Percentiles rank a stretch among this genome's conserved stretches.
phyloP scores from a whole-genome alignment of 139 green algal species.

The Monoraphidium neglectum region DNA sequence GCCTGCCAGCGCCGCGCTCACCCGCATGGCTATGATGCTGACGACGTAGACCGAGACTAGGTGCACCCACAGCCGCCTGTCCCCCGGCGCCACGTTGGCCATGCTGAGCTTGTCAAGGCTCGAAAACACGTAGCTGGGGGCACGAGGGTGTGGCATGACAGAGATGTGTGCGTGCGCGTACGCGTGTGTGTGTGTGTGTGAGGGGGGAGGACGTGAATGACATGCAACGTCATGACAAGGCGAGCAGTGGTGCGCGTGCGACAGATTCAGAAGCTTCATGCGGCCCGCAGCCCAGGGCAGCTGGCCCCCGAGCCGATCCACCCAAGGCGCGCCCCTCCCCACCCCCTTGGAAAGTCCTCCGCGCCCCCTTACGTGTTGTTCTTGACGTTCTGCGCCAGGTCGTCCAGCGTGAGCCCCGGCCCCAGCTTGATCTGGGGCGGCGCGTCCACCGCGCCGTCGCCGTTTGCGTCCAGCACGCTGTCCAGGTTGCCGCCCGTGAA shows the following conservation, averaged over 20 bases:
- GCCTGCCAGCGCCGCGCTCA: constrained; percentile 3
- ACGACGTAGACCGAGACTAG: constrained; percentile 52
- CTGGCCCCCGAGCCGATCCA: too few relatives aligned
- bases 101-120: constrained; percentile 33
- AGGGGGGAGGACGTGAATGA: constrained; percentile 77
- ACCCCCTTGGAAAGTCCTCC: too few relatives aligned
- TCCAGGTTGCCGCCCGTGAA: constrained; percentile 25
- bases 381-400: background rate
- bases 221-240: too few relatives aligned
- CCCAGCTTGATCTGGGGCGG: background rate
- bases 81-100: constrained; percentile 46
- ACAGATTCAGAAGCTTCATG: too few relatives aligned
- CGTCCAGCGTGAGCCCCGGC: background rate
- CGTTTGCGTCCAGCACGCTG: background rate
- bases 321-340: too few relatives aligned
- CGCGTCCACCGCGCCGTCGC: background rate
- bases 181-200: constrained; percentile 99
- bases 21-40: constrained; percentile 38
- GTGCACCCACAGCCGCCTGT: constrained; percentile 56
- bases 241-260: too few relatives aligned
- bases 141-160: constrained; percentile 81
- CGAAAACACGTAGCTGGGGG: constrained; percentile 34
- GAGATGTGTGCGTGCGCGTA: too few relatives aligned
- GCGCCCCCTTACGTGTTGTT: too few relatives aligned
- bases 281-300: too few relatives aligned